Percentiles rank a stretch among this genome's conserved stretches.
These are phyloP conservation scores for Talaromyces sp. DNA, from an alignment of 2,329 filamentous ascomycete genomes.

Conservation along the genomic window DNA sequence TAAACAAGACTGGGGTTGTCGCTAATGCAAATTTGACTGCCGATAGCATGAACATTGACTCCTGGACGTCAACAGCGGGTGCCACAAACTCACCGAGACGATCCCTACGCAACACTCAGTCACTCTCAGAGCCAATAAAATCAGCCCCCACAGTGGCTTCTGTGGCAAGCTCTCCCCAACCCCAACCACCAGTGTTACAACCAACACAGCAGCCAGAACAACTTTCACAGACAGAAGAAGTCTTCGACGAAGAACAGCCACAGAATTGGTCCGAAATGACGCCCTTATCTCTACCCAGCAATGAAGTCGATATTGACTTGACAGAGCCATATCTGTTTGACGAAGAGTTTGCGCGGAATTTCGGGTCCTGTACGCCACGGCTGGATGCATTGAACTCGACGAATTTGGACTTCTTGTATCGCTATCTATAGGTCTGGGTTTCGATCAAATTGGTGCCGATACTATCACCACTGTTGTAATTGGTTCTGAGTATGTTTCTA, in stretches of 20 bases:
- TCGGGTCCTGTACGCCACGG: constrained; percentile 28
- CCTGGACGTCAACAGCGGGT: background rate
- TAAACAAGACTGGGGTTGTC: background rate
- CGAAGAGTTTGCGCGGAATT: constrained; percentile 29
- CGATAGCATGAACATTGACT: background rate
- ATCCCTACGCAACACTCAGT: background rate
- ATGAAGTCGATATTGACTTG: constrained; percentile 25
- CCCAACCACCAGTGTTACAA: background rate
- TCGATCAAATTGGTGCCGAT: background rate
- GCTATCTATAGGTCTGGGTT: constrained; percentile 25
- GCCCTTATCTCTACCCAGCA: constrained; percentile 16
- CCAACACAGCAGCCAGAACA: background rate
- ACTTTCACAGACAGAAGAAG: constrained; percentile 2
- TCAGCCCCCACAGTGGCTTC: background rate
- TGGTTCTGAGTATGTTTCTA: background rate
- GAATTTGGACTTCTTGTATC: constrained; percentile 32
- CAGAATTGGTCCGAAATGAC: constrained; percentile 13
- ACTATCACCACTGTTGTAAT: background rate
- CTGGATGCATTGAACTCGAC: constrained; percentile 31
- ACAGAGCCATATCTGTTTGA: constrained; percentile 31
- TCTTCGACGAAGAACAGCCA: constrained; percentile 10
- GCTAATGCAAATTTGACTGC: background rate
- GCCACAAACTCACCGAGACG: background rate
- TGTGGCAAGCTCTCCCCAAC: background rate
- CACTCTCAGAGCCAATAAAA: constrained; percentile 7